Conservation (phyloP, 768 basidiomycete species). For the Xerocomellus dryophilus region DNA sequence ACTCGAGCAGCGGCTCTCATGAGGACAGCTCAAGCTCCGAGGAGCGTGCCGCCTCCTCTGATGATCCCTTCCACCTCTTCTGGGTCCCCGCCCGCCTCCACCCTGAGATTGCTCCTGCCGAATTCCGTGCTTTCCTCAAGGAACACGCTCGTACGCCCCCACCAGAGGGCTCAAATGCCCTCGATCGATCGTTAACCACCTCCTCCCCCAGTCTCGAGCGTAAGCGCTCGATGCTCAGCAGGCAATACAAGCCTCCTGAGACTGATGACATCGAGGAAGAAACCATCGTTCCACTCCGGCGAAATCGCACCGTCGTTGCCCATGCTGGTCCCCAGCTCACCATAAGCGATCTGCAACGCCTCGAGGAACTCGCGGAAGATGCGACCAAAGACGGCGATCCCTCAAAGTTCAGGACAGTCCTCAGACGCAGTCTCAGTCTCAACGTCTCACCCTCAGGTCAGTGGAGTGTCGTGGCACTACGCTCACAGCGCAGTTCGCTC, state of each 20-base stretch:
- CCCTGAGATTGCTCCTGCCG: constrained; percentile 95
- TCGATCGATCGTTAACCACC: constrained; percentile 44
- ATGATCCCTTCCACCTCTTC: constrained; percentile 90
- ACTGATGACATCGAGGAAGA: constrained; percentile 74
- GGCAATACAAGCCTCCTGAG: constrained; percentile 83
- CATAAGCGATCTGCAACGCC: constrained; percentile 88
- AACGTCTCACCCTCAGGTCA: constrained; percentile 83
- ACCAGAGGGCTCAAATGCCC: constrained; percentile 43
- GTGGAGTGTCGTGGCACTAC: constrained; percentile 30
- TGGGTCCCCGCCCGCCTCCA: constrained; percentile 98
- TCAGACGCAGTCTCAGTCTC: constrained; percentile 84
- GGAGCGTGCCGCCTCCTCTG: constrained; percentile 36
- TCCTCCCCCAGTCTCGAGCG: constrained; percentile 58
- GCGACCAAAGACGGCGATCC: constrained; percentile 82
- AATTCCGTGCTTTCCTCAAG: constrained; percentile 93
- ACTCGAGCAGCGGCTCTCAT: constrained; percentile 42
- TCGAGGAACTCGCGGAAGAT: constrained; percentile 92
- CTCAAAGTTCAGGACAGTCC: constrained; percentile 68
- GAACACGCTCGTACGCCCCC: constrained; percentile 75
- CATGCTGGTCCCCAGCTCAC: constrained; percentile 83
- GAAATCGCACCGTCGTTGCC: constrained; percentile 63
- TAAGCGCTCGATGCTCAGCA: constrained; percentile 90
- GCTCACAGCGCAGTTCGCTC: constrained; percentile 17
- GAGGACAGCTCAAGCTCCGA: constrained; percentile 39
- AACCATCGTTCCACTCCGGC: constrained; percentile 64